A percentile compares a stretch with the other conserved stretches of the same genome.
Conservation (phyloP, 2,329 filamentous ascomycete species). For the Botrytis hyacinthi region DNA sequence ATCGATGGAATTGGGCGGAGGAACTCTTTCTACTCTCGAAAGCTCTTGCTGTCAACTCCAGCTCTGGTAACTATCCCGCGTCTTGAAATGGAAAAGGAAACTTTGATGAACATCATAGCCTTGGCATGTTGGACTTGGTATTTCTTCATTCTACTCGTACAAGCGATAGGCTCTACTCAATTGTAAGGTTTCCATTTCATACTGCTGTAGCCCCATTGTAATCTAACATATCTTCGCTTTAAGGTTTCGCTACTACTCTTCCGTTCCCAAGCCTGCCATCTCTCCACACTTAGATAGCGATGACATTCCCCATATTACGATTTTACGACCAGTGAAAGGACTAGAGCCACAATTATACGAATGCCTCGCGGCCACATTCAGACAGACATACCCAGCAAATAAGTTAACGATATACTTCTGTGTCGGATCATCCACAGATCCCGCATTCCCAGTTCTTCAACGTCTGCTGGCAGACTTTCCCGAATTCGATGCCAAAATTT, state of each 20-base stretch:
- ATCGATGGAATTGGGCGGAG: background rate
- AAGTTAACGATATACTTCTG: slow-evolving; percentile 82
- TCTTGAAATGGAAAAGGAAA: slow-evolving; percentile 25
- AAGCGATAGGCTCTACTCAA: slow-evolving; percentile 54
- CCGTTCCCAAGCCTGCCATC: slow-evolving; percentile 47
- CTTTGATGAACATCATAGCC: slow-evolving; percentile 41
- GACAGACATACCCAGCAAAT: slow-evolving; percentile 73
- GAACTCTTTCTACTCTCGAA: background rate
- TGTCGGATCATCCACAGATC: slow-evolving; percentile 70
- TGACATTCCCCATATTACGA: slow-evolving; percentile 76
- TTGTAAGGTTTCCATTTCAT: slow-evolving; percentile 44
- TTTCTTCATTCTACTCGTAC: slow-evolving; percentile 51
- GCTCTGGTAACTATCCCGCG: background rate
- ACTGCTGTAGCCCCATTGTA: background rate
- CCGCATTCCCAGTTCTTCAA: slow-evolving; percentile 72
- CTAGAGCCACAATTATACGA: slow-evolving; percentile 88
- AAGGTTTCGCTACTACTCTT: slow-evolving; percentile 56
- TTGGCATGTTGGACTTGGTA: slow-evolving; percentile 53
- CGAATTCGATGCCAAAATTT: slow-evolving; percentile 65
- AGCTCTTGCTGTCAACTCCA: background rate
- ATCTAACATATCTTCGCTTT: slow-evolving; percentile 4
- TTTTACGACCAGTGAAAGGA: slow-evolving; percentile 91
- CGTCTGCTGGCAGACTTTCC: slow-evolving; percentile 73
- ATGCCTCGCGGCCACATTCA: slow-evolving; percentile 83
- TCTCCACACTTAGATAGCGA: slow-evolving; percentile 51